Evolutionary conservation across 257 asterid species (phyloP).

Genomic region (Solanum paucissectum): DNA sequence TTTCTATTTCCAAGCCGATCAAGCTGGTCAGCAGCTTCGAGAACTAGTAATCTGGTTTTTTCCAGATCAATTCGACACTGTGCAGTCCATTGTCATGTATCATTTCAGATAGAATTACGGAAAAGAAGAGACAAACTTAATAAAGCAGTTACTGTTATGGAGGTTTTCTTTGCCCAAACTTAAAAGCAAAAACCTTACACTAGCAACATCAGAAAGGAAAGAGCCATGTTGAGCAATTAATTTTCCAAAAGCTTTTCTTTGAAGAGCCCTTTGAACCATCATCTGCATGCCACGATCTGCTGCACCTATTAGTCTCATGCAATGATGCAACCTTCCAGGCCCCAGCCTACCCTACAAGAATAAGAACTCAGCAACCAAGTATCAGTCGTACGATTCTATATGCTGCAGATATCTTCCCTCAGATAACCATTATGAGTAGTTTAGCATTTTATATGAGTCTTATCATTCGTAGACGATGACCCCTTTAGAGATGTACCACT

Average conservation of each 20-base stretch:
- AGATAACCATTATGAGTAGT: background rate
- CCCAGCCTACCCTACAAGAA: constrained; percentile 81
- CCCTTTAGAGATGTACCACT: background rate
- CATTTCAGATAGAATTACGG: background rate
- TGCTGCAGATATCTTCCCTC: background rate
- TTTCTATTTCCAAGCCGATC: constrained; percentile 69
- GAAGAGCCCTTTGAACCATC: constrained; percentile 73
- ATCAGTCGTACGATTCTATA: background rate
- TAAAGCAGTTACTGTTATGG: background rate
- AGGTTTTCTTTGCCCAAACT: background rate
- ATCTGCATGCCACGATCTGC: constrained; percentile 95
- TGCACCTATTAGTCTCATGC: constrained; percentile 94
- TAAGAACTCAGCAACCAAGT: background rate
- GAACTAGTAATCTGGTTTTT: constrained; percentile 69
- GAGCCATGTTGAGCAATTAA: constrained; percentile 87
- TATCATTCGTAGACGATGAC: background rate
- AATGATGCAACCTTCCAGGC: constrained; percentile 95
- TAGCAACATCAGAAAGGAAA: constrained; percentile 82
- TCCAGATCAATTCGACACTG: constrained; percentile 91
- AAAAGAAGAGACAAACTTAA: background rate
- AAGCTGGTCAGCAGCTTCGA: constrained; percentile 95
- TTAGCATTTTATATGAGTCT: background rate
- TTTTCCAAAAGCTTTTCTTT: constrained; percentile 68
- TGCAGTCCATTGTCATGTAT: background rate
- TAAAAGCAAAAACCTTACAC: constrained; percentile 24